phyloP scores from a whole-genome alignment of 164 flowering plant species.

The Platanus orientalis region DNA sequence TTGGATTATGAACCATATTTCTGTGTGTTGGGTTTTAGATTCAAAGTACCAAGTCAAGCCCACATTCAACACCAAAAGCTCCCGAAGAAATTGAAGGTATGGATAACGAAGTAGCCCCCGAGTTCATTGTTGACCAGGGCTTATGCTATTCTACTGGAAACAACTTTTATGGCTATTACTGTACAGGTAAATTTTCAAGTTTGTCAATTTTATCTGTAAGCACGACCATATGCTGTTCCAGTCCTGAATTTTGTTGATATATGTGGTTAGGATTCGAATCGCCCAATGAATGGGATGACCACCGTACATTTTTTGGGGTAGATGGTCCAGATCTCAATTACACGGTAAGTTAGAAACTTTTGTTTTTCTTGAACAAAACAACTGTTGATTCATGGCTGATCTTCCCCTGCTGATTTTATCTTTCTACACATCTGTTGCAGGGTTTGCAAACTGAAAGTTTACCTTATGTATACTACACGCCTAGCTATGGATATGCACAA shows the following conservation, averaged over 20 bases:
- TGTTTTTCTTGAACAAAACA: not conserved
- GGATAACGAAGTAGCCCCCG: constrained; percentile 66
- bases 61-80: constrained; percentile 21
- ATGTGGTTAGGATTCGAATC: constrained; percentile 59
- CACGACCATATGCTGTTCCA: not conserved
- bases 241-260: constrained; percentile 2
- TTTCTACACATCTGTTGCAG: constrained; percentile 30
- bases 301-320: constrained; percentile 54
- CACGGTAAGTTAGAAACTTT: constrained; percentile 38
- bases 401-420: not conserved
- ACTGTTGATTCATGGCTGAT: not conserved
- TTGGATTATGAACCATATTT: too few relatives aligned
- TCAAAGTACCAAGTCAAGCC: too few relatives aligned
- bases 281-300: constrained; percentile 78
- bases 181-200: constrained; percentile 55
- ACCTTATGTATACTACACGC: constrained; percentile 78
- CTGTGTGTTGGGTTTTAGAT: too few relatives aligned
- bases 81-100: constrained; percentile 45
- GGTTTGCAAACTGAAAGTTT: constrained; percentile 66
- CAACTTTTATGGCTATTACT: constrained; percentile 70
- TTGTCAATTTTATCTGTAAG: too few relatives aligned
- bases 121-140: constrained; percentile 65
- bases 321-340: constrained; percentile 77
- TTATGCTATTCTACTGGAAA: constrained; percentile 63
- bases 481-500: constrained; percentile 79